These are phyloP conservation scores for Chlorencoelia australis DNA, from an alignment of 2,329 filamentous ascomycete species.

Conservation along the genomic window DNA sequence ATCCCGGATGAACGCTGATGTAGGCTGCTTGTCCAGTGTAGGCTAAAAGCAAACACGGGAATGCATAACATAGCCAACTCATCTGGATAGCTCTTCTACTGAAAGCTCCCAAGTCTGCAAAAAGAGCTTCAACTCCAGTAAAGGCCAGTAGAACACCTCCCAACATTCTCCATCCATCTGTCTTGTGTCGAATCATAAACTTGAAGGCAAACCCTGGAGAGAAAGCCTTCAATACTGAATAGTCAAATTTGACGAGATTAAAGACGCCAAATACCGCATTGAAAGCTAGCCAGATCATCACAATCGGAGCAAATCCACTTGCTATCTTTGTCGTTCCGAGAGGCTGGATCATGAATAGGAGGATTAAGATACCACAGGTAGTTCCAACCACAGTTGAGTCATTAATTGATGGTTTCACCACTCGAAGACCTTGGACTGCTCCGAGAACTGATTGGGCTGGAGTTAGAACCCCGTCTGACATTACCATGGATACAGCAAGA, in stretches of 20 bases:
- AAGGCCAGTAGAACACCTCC: constrained; percentile 65
- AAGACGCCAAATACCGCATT: constrained; percentile 56
- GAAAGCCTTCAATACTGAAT: constrained; percentile 45
- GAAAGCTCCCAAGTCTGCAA: constrained; percentile 70
- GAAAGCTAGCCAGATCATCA: constrained; percentile 57
- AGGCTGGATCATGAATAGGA: constrained; percentile 57
- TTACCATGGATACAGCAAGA: constrained; percentile 57
- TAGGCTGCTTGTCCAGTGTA: constrained; percentile 59
- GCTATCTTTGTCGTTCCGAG: constrained; percentile 53
- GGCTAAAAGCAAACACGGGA: constrained; percentile 49
- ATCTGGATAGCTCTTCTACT: constrained; percentile 59
- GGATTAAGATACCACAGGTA: constrained; percentile 52
- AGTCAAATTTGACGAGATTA: constrained; percentile 42
- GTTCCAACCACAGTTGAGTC: constrained; percentile 51
- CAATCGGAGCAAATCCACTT: constrained; percentile 52
- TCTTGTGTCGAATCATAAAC: constrained; percentile 49
- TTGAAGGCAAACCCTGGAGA: constrained; percentile 48
- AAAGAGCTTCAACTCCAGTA: constrained; percentile 70
- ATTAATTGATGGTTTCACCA: constrained; percentile 45
- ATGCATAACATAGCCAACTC: constrained; percentile 59
- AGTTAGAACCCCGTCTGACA: constrained; percentile 54
- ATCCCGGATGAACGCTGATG: constrained; percentile 44
- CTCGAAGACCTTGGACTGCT: constrained; percentile 53
- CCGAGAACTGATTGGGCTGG: constrained; percentile 62
- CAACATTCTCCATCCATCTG: constrained; percentile 52